A percentile compares a stretch with the other conserved stretches of the same genome.
Conservation (phyloP, 2,329 filamentous ascomycete genomes). For the Alternaria conjuncta region DNA sequence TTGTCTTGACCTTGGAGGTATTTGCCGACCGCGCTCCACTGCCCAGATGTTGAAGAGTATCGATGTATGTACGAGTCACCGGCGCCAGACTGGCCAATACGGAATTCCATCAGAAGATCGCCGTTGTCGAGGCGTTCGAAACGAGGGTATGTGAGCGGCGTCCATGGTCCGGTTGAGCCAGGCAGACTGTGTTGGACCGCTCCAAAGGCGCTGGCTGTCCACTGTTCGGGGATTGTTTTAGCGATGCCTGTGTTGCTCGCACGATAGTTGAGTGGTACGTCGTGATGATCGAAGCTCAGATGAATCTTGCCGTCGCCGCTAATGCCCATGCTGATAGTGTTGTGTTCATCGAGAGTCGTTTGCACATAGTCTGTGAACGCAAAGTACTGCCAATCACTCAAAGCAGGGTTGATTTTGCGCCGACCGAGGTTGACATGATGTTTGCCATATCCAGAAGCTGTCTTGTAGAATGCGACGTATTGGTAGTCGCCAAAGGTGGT, state of each 20-base stretch:
- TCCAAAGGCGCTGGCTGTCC: conserved; percentile 38
- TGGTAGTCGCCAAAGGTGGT: conserved; percentile 58
- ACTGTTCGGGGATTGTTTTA: conserved; percentile 35
- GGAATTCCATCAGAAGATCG: conserved; percentile 57
- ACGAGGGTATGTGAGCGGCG: conserved; percentile 57
- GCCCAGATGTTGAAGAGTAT: conserved; percentile 48
- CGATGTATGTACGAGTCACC: conserved; percentile 58
- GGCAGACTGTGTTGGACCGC: conserved; percentile 38
- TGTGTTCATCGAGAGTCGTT: conserved; percentile 59
- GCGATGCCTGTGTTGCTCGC: conserved; percentile 40
- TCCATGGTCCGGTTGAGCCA: conserved; percentile 42
- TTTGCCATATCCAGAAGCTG: conserved; percentile 39
- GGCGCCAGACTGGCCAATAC: conserved; percentile 59
- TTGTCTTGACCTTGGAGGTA: conserved; percentile 55
- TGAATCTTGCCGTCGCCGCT: conserved; percentile 62
- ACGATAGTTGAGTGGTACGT: conserved; percentile 46
- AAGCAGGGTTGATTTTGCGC: conserved; percentile 49
- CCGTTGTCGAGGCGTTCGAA: conserved; percentile 51
- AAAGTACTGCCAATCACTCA: conserved; percentile 54
- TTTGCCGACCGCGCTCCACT: conserved; percentile 52
- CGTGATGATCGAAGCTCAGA: conserved; percentile 60
- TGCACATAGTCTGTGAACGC: conserved; percentile 59
- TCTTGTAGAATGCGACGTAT: conserved; percentile 57
- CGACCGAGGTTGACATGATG: conserved; percentile 56
- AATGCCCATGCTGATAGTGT: conserved; percentile 61